Evolutionary conservation across 2,329 filamentous ascomycete species (phyloP).

Genomic region (Botrytis galanthina): DNA sequence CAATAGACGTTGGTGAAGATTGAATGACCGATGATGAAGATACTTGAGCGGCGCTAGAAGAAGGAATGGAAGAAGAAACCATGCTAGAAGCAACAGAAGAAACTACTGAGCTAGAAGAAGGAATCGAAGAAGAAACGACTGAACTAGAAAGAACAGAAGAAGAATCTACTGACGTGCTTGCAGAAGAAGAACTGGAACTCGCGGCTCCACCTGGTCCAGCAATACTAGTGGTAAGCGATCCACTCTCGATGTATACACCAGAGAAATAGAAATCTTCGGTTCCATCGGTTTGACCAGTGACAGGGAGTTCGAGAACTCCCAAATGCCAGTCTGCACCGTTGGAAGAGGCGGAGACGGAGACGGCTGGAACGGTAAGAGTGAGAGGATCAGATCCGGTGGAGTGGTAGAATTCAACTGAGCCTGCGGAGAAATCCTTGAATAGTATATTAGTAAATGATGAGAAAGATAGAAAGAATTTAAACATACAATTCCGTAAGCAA

Average conservation of each 20-base stretch:
- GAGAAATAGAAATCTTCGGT: conserved; percentile 70
- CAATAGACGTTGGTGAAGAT: not conserved
- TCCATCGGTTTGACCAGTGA: conserved; percentile 51
- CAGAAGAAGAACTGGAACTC: conserved; percentile 15
- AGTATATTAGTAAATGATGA: not conserved
- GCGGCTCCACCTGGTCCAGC: conserved; percentile 37
- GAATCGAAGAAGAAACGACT: not conserved
- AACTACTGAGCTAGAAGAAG: not conserved
- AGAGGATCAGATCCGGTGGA: conserved; percentile 60
- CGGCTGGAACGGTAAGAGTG: conserved; percentile 56
- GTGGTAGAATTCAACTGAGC: conserved; percentile 67
- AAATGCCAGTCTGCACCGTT: conserved; percentile 73
- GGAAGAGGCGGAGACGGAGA: conserved; percentile 58
- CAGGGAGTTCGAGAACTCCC: conserved; percentile 64
- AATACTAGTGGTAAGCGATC: conserved; percentile 44
- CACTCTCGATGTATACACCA: conserved; percentile 68
- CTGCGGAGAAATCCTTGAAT: conserved; percentile 54
- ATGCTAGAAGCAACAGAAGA: not conserved
- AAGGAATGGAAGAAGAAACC: not conserved
- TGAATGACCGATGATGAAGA: not conserved
- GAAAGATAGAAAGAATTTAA: not conserved
- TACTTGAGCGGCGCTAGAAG: not conserved
- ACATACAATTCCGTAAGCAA: conserved; percentile 65
- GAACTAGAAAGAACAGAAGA: conserved; percentile 14
- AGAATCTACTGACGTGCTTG: conserved; percentile 14